phyloP scores from a whole-genome alignment of 192 early-diverging fungal genomes.

The Physocladia obscura region DNA sequence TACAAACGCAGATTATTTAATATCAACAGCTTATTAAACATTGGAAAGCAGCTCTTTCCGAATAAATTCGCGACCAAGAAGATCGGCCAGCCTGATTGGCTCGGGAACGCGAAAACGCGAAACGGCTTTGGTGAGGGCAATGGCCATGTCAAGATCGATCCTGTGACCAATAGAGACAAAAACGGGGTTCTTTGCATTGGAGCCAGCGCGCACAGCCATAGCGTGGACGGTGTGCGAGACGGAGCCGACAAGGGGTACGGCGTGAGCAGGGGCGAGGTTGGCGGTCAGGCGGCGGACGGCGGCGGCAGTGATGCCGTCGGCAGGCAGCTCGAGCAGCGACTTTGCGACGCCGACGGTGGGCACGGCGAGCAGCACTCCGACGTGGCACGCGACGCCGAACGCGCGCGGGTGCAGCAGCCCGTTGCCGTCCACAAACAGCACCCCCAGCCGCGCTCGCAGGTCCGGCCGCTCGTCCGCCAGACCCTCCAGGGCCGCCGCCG shows the following conservation, averaged over 20 bases:
- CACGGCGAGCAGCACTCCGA: slow-evolving; percentile 48
- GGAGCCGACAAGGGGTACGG: slow-evolving; percentile 22
- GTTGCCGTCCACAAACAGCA: slow-evolving; percentile 83
- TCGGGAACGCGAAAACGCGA: slow-evolving; percentile 77
- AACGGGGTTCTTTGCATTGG: slow-evolving; percentile 69
- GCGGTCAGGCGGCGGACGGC: slow-evolving; percentile 52
- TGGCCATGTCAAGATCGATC: slow-evolving; percentile 67
- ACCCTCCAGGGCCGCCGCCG: slow-evolving; percentile 55
- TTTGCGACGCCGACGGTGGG: slow-evolving; percentile 89
- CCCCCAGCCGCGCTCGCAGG: slow-evolving; percentile 67
- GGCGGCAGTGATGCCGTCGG: slow-evolving; percentile 52
- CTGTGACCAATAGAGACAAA: slow-evolving; percentile 87
- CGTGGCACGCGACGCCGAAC: slow-evolving; percentile 86
- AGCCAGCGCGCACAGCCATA: slow-evolving; percentile 19
- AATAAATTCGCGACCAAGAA: slow-evolving; percentile 57
- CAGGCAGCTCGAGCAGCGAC: slow-evolving; percentile 80
- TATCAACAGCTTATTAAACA: no score
- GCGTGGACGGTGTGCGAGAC: neutral
- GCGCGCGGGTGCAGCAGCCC: slow-evolving; percentile 81
- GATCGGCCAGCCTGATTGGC: slow-evolving; percentile 87
- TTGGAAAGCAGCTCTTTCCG: slow-evolving; percentile 24
- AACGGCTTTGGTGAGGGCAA: slow-evolving; percentile 63
- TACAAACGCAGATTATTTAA: no score
- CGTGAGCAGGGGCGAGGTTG: slow-evolving; percentile 41
- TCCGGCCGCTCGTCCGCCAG: slow-evolving; percentile 52